A percentile compares a stretch with the other conserved stretches of the same genome.
Evolutionary conservation across 73 alveolate genomes (phyloP).

Genomic region (Blepharisma japonicum): DNA sequence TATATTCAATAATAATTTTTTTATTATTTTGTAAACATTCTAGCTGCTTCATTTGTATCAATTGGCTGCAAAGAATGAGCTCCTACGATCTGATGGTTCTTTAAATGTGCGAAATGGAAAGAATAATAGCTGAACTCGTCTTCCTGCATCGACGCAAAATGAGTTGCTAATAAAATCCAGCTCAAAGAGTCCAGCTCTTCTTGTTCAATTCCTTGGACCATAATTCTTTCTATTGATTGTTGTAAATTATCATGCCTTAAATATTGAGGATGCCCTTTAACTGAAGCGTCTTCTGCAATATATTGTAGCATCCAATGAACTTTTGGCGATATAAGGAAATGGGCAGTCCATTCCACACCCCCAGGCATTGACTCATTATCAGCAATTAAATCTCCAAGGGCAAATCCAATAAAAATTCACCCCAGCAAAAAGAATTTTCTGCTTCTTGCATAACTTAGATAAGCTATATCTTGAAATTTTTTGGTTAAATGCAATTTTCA

Average conservation of each 20-base stretch:
- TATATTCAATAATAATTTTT: background rate
- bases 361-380: background rate
- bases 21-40: conserved; percentile 4
- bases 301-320: conserved; percentile 11
- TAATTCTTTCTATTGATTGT: background rate
- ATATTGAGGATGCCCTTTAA: background rate
- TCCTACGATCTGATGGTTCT: conserved; percentile 17
- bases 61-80: conserved; percentile 26
- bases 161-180: conserved; percentile 24
- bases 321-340: background rate
- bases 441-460: too few relatives aligned
- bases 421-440: too few relatives aligned
- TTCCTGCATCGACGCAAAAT: background rate
- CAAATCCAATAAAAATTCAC: background rate
- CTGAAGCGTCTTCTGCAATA: background rate
- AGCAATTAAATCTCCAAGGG: background rate
- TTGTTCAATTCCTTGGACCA: conserved; percentile 27
- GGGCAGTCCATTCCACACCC: background rate
- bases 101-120: conserved; percentile 29
- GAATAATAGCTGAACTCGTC: conserved; percentile 13
- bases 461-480: too few relatives aligned
- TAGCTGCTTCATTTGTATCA: background rate
- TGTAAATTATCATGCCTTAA: background rate
- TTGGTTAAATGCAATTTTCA: too few relatives aligned
- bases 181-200: conserved; percentile 26